Base-by-base conservation (phyloP, 2,329 filamentous ascomycete genomes). In the Apiospora hydei region DNA sequence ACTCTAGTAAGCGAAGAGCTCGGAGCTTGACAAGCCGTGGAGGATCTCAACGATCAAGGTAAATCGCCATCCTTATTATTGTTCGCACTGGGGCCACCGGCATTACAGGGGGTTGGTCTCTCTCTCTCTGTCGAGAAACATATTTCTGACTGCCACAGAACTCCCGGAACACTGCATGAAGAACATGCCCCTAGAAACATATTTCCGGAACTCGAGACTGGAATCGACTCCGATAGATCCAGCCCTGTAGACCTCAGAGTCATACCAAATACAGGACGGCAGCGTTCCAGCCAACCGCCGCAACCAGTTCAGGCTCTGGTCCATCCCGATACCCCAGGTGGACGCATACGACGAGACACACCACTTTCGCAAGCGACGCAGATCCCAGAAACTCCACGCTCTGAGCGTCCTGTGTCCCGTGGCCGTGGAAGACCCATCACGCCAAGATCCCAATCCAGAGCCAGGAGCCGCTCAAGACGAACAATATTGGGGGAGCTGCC, bases 371-470 rank as follows among this genome's bases (percentile, higher is more conserved):
- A 64, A n/a, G 1, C 11, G 24, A n/a, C 34, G 4, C 34, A n/a
- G 3, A 41, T 64, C 41, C 57, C 34, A n/a, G 57, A 64, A 8
- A 64, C 57, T 2, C 57, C 34, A 6, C 57, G 18, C 57, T 64
- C 57, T 10, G 34, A 41, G 21, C 57, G 57, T 24, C 34, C 34
- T 64, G 57, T 8, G 14, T n/a, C 57, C 66, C 41, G 43, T 46
- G 16, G 41, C 44, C n/a, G 66, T 30, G 66, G 41, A 26, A 68
- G 41, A 68, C 30, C 66, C n/a, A 30, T 34, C 66, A 68, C 66
- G 26, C 26, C 41, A 47, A 68, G 43, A 68, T 46, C 41, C 24
- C 14, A 13, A 30, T 44, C 66, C 41, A 46, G 21, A 21, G 24
- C 43, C 66, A 68, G 43, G 66, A 68, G 43, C 66, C 41, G 26